phyloP scores from a whole-genome alignment of 2,329 filamentous ascomycete genomes.

The Fusarium sp. region DNA sequence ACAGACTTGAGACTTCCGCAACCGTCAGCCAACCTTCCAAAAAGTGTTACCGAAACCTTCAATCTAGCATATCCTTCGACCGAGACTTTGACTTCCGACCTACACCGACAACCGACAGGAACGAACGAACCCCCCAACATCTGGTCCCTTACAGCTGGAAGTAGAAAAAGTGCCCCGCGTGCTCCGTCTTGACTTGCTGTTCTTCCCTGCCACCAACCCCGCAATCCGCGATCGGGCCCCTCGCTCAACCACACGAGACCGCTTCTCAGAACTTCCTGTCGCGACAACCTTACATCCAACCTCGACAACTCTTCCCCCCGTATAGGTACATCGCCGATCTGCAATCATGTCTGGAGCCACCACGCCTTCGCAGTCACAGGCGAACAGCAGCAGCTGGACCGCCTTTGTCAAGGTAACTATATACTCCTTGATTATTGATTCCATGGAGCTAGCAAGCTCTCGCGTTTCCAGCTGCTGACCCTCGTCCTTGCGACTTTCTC shows the following conservation, averaged over 20 bases:
- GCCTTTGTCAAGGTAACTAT: slow-evolving; percentile 62
- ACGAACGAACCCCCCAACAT: neutral
- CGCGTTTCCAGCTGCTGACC: slow-evolving; percentile 23
- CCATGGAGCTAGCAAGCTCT: slow-evolving; percentile 5
- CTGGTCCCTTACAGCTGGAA: slow-evolving; percentile 13
- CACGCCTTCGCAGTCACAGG: slow-evolving; percentile 51
- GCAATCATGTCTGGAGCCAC: slow-evolving; percentile 47
- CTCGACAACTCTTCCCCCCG: slow-evolving; percentile 4
- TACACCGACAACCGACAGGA: neutral
- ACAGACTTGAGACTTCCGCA: neutral
- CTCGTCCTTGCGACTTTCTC: slow-evolving; percentile 20
- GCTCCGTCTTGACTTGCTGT: slow-evolving; percentile 20
- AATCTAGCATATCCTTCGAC: neutral
- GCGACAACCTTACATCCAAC: slow-evolving; percentile 16
- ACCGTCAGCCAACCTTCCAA: neutral
- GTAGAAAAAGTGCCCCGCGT: slow-evolving; percentile 22
- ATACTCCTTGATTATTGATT: neutral
- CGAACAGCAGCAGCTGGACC: slow-evolving; percentile 61
- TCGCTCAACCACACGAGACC: slow-evolving; percentile 36
- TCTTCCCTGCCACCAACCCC: slow-evolving; percentile 38
- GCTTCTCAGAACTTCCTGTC: slow-evolving; percentile 25
- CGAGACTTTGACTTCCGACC: neutral
- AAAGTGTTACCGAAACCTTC: neutral
- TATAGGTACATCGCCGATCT: slow-evolving; percentile 5
- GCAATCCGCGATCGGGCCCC: slow-evolving; percentile 42